A percentile compares a stretch with the other conserved stretches of the same genome.
phyloP scores from a whole-genome alignment of 1,284 basidiomycete species.

The Golubevia sp. region DNA sequence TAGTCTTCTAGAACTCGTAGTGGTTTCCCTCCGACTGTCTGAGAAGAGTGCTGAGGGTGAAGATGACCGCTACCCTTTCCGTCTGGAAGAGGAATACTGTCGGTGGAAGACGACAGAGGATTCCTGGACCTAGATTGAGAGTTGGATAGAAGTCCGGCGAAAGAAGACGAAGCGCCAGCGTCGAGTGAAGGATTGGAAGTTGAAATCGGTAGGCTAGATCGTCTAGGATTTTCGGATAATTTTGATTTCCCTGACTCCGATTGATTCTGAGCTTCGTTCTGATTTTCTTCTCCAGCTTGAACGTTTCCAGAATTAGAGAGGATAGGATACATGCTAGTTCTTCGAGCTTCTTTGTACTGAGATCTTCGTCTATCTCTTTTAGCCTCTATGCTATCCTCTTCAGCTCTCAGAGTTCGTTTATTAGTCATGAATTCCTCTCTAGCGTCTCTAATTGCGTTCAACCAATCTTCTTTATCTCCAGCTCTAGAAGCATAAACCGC shows the following conservation, averaged over 20 bases:
- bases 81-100: background rate
- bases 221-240: too few species aligned
- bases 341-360: too few species aligned
- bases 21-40: background rate
- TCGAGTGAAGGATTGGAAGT: background rate
- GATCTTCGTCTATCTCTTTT: slow-evolving; percentile 25
- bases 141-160: background rate
- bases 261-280: too few species aligned
- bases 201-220: too few species aligned
- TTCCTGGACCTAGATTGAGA: slow-evolving; percentile 8
- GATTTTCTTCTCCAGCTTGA: background rate
- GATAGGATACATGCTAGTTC: too few species aligned
- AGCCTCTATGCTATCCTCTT: slow-evolving; percentile 44
- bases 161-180: too few species aligned
- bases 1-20: slow-evolving; percentile 75
- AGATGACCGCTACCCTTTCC: background rate
- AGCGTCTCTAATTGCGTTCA: slow-evolving; percentile 49
- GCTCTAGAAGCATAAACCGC: slow-evolving; percentile 49
- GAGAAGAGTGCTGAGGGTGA: background rate
- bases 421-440: slow-evolving; percentile 45
- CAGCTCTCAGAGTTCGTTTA: slow-evolving; percentile 40
- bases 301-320: slow-evolving; percentile 18
- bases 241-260: background rate
- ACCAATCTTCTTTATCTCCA: slow-evolving; percentile 39
- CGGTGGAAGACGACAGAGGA: slow-evolving; percentile 1